These are phyloP conservation scores for Eucalyptus sp. DNA, from an alignment of 345 rosid genomes.

Conservation along the genomic window DNA sequence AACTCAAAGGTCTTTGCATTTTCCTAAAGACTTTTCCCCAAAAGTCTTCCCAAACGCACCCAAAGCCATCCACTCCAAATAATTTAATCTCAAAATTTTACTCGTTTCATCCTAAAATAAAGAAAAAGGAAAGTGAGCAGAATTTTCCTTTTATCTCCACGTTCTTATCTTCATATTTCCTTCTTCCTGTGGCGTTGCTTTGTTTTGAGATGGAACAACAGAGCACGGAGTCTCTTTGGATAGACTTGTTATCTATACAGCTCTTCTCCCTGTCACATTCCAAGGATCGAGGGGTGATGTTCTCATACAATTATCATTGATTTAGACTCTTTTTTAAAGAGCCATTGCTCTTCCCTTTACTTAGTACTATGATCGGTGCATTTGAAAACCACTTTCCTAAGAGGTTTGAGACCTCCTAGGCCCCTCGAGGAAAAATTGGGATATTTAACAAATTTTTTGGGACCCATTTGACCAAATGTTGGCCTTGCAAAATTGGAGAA, in stretches of 20 bases:
- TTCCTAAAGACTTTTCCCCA: too few relatives aligned
- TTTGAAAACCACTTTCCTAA: background rate
- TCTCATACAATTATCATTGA: background rate
- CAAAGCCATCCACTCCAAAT: background rate
- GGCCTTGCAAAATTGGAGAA: background rate
- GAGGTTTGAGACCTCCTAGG: background rate
- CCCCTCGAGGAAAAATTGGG: too few relatives aligned
- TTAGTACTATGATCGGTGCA: rapidly evolving
- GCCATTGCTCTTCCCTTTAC: background rate
- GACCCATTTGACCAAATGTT: background rate
- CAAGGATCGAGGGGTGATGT: background rate
- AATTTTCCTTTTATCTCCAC: background rate
- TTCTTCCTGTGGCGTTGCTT: rapidly evolving
- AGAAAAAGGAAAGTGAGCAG: background rate
- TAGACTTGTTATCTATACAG: rapidly evolving
- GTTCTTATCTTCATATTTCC: rapidly evolving
- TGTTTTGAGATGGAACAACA: background rate
- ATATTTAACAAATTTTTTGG: background rate
- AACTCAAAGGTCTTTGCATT: too few relatives aligned
- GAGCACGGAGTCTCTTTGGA: background rate
- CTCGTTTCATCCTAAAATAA: background rate
- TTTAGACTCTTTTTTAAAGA: background rate
- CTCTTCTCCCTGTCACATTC: background rate
- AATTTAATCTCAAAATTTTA: background rate
- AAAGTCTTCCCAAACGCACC: too few relatives aligned